phyloP scores from a whole-genome alignment of 768 basidiomycete species.

The Kwoniella europaea region DNA sequence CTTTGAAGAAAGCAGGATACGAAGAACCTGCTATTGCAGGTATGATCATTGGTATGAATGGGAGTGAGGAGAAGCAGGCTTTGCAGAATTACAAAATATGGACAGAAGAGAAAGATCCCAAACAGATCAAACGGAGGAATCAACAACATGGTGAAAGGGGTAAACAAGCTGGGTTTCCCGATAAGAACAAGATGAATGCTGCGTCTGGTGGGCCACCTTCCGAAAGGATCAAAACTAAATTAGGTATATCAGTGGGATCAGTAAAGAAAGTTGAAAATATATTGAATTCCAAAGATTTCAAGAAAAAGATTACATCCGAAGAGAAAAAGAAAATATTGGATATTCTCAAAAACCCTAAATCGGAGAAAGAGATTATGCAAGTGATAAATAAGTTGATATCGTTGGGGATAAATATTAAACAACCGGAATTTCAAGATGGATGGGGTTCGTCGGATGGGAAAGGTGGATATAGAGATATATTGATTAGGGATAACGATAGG shows the following conservation, averaged over 20 bases:
- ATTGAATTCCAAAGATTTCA: slow-evolving; percentile 1
- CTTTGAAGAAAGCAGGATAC: slow-evolving; percentile 12
- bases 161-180: slow-evolving; percentile 5
- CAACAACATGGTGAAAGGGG: slow-evolving; percentile 1
- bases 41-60: slow-evolving; percentile 6
- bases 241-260: slow-evolving; percentile 10
- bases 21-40: slow-evolving; percentile 9
- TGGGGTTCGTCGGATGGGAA: slow-evolving; percentile 11
- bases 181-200: neutral
- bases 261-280: slow-evolving; percentile 12
- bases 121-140: slow-evolving; percentile 6
- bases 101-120: slow-evolving; percentile 8
- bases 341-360: slow-evolving; percentile 10
- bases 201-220: neutral
- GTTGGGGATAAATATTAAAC: slow-evolving; percentile 4
- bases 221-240: slow-evolving; percentile 3
- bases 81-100: slow-evolving; percentile 2
- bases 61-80: neutral
- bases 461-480: slow-evolving; percentile 20
- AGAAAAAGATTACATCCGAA: neutral
- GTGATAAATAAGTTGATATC: neutral
- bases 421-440: slow-evolving; percentile 13
- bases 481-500: neutral
- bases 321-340: slow-evolving; percentile 7
- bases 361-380: slow-evolving; percentile 4